These are phyloP conservation scores for Murraya koenigii DNA, from an alignment of 345 rosid species.

Conservation along the genomic window DNA sequence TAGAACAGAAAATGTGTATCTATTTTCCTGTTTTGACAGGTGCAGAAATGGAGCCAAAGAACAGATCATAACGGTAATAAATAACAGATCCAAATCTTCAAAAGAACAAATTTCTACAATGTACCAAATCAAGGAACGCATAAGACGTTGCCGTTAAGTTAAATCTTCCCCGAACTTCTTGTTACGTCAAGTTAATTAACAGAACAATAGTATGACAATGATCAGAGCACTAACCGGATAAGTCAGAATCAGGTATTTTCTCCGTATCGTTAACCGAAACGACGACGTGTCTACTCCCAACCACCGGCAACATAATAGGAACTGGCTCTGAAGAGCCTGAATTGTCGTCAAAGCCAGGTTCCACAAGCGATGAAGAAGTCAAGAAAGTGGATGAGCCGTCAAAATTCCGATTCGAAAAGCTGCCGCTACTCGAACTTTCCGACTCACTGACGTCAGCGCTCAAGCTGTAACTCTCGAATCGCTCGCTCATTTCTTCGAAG, in stretches of 20 bases:
- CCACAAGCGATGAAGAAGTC: slow-evolving; percentile 15
- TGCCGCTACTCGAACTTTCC: slow-evolving; percentile 24
- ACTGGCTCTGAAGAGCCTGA: slow-evolving; percentile 4
- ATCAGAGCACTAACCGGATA: slow-evolving; percentile 19
- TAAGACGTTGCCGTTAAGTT: neutral
- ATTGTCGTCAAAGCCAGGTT: neutral
- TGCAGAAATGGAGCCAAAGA: neutral
- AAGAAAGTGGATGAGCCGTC: slow-evolving; percentile 17
- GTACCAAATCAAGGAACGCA: neutral
- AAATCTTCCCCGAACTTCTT: neutral
- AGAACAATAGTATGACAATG: neutral
- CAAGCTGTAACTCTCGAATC: slow-evolving; percentile 27
- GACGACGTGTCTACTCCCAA: slow-evolving; percentile 14
- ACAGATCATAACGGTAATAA: neutral
- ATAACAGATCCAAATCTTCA: neutral
- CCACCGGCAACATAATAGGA: slow-evolving; percentile 26
- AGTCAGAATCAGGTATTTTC: slow-evolving; percentile 8
- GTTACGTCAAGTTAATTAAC: neutral
- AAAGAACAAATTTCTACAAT: neutral
- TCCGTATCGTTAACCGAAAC: slow-evolving; percentile 8
- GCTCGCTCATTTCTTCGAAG: slow-evolving; percentile 22
- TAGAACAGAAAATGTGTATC: neutral
- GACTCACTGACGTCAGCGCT: slow-evolving; percentile 38
- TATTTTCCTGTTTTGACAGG: neutral
- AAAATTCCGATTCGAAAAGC: slow-evolving; percentile 16